These are phyloP conservation scores for Fusarium metavorans DNA, from an alignment of 2,329 filamentous ascomycete genomes.

Conservation along the genomic window DNA sequence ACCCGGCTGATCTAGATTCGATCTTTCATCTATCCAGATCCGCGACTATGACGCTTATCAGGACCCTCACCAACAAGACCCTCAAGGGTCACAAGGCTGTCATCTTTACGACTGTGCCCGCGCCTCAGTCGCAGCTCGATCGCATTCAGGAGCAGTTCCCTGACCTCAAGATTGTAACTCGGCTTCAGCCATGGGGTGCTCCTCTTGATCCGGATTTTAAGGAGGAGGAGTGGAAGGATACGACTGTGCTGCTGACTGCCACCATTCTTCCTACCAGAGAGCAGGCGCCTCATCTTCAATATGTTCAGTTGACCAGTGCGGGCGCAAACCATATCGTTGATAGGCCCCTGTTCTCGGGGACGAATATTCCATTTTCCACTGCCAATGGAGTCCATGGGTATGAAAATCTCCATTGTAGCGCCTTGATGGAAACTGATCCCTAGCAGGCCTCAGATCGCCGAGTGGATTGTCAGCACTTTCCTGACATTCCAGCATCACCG, in stretches of 20 bases:
- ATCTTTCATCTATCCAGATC: not conserved
- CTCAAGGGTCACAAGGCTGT: constrained; percentile 64
- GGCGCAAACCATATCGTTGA: constrained; percentile 64
- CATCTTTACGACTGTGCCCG: constrained; percentile 51
- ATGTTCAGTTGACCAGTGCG: constrained; percentile 66
- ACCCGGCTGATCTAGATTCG: not conserved
- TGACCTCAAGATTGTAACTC: constrained; percentile 55
- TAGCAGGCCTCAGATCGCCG: constrained; percentile 65
- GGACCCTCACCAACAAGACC: constrained; percentile 48
- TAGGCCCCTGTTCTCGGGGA: constrained; percentile 62
- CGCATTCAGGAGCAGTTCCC: constrained; percentile 56
- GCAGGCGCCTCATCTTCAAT: constrained; percentile 60
- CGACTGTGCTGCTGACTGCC: constrained; percentile 62
- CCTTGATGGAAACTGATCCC: not conserved
- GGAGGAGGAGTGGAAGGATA: constrained; percentile 58
- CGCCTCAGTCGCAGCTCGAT: constrained; percentile 50
- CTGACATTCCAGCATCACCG: constrained; percentile 61
- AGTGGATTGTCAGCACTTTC: constrained; percentile 67
- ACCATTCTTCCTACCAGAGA: constrained; percentile 56
- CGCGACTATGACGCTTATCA: constrained; percentile 35
- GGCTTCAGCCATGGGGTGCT: constrained; percentile 46
- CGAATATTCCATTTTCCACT: constrained; percentile 63
- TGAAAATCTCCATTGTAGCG: constrained; percentile 24
- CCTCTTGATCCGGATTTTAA: constrained; percentile 43
- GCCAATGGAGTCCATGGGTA: constrained; percentile 70